Base-by-base conservation (phyloP, 768 basidiomycete species). In the Amanita rimosa region DNA sequence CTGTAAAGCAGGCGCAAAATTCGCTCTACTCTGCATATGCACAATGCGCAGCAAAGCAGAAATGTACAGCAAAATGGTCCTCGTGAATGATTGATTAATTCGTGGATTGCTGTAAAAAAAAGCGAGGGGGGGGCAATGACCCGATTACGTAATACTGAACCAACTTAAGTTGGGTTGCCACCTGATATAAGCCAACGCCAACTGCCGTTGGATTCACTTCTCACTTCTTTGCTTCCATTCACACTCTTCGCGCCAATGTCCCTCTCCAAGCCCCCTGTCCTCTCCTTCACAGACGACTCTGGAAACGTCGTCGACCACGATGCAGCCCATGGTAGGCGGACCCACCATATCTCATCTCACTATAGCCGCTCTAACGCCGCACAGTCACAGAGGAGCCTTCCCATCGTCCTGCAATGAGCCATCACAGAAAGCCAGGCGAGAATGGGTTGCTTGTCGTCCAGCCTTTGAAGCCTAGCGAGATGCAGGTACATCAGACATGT, bases 401-500 rank as follows among this genome's bases (percentile, higher is more conserved):
- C 51, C 68, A 61, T 49, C 51, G 44, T 6, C 52, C 44, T n/a
- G 40, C 48, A 2, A 45, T 51, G 4, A 27, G 8, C 7, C 26
- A 14, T 14, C 48, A 33, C 17, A 42, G 34, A 24, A 49, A 43
- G 33, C 52, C 52, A 38, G 52, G 50, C 1, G 67, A 64, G 49
- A 52, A 60, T 13, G 72, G 75, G 51, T 63, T 89, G 64, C 85
- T 91, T 53, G 70, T 68, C 49, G 89, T 93, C n/a, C 86, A 93
- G 61, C 89, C 90, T 1, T 67, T 92, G 66, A 86, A 81, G 68
- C 75, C 78, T 53, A 78, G 73, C 39, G 89, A 92, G 67, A 91
- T 92, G 89, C 89, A 92, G 81, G 85, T 81, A 35, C 38, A 70
- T 57, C 35, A 1, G 19, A 19, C 41, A 21, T 31, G 5, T 31